A percentile compares a stretch with the other conserved stretches of the same genome.
These are phyloP conservation scores for Triticum dicoccoides DNA, from an alignment of 176 grass and related monocot genomes.

Conservation along the genomic window DNA sequence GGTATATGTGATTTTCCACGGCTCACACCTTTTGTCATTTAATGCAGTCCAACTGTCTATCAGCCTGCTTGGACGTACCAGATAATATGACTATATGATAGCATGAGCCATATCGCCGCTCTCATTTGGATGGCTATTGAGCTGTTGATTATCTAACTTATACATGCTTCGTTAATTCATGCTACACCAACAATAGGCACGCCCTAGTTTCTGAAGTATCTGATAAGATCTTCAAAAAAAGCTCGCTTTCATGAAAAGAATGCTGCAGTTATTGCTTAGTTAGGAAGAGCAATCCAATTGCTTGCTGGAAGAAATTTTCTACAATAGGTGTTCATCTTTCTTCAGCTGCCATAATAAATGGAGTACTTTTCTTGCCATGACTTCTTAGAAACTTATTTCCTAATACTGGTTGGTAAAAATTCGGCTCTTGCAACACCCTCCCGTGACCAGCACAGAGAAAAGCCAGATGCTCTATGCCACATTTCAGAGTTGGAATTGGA, in stretches of 20 bases:
- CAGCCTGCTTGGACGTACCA: too few relatives aligned
- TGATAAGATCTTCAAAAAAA: conserved; percentile 58
- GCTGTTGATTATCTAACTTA: conserved; percentile 61
- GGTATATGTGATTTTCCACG: too few relatives aligned
- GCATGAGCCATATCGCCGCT: too few relatives aligned
- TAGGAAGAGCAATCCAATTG: not conserved
- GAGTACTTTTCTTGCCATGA: not conserved
- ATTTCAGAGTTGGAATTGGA: conserved; percentile 40
- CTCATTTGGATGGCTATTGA: conserved; percentile 44
- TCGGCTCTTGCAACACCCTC: not conserved
- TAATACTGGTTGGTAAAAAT: not conserved
- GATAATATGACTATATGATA: too few relatives aligned
- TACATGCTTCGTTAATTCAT: conserved; percentile 61
- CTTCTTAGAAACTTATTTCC: not conserved
- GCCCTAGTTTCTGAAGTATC: conserved; percentile 69
- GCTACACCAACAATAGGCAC: conserved; percentile 60
- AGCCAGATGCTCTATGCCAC: conserved; percentile 33
- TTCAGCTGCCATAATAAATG: not conserved
- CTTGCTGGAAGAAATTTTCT: not conserved
- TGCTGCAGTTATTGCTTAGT: conserved; percentile 40
- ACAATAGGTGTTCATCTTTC: not conserved
- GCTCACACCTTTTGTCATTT: too few relatives aligned
- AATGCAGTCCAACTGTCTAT: too few relatives aligned
- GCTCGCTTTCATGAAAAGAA: conserved; percentile 33
- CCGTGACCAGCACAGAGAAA: conserved; percentile 30